These are phyloP conservation scores for Mycothermus thermophilus DNA, from an alignment of 495 filamentous ascomycete species.

Conservation along the genomic window DNA sequence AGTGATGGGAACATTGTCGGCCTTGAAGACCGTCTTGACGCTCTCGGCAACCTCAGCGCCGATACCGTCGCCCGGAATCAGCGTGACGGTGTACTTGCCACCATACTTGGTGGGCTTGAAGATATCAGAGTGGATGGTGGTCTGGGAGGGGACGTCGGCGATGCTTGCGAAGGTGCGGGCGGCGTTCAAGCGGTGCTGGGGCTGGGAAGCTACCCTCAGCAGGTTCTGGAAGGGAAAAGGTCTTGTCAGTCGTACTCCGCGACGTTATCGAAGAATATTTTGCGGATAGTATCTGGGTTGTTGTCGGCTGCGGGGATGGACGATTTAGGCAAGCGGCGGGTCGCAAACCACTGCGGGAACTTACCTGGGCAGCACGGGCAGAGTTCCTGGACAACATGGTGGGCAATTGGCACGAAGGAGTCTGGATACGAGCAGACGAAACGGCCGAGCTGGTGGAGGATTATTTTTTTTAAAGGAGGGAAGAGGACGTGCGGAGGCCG, in stretches of 20 bases:
- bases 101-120: slow-evolving; percentile 99
- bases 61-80: slow-evolving; percentile 97
- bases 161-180: slow-evolving; percentile 55
- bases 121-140: slow-evolving; percentile 71
- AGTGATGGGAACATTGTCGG: slow-evolving; percentile 94
- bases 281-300: too few species aligned
- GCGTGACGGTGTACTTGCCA: slow-evolving; percentile 96
- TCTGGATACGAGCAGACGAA: too few species aligned
- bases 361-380: slow-evolving; percentile 34
- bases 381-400: slow-evolving; percentile 52
- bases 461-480: too few species aligned
- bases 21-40: slow-evolving; percentile 98
- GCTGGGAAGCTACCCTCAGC: slow-evolving; percentile 40
- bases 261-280: too few species aligned
- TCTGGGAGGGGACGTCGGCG: slow-evolving; percentile 72
- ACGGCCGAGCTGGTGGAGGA: slow-evolving; percentile 1
- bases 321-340: too few species aligned
- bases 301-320: background rate
- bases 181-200: slow-evolving; percentile 28
- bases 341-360: background rate
- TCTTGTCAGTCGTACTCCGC: too few species aligned
- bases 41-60: slow-evolving; percentile 96
- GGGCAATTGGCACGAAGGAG: slow-evolving; percentile 18
- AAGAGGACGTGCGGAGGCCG: slow-evolving; percentile 6
- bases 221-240: slow-evolving; percentile 32